These are phyloP conservation scores for Aspergillus candidus DNA, from an alignment of 2,329 filamentous ascomycete species.

Conservation along the genomic window DNA sequence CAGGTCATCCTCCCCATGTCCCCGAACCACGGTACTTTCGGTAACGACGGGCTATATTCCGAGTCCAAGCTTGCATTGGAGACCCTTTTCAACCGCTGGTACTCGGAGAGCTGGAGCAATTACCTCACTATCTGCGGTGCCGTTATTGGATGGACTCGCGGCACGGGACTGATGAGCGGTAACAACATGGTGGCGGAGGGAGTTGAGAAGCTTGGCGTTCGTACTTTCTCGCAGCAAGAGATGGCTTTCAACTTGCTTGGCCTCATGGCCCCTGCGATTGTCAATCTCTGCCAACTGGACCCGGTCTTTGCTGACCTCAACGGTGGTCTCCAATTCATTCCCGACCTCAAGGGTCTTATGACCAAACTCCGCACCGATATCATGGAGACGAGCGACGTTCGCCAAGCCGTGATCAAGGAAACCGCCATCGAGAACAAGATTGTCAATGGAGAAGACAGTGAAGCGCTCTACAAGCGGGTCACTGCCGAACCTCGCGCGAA, in stretches of 20 bases:
- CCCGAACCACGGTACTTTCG: slow-evolving; percentile 97
- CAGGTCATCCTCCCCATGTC: slow-evolving; percentile 95
- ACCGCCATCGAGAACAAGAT: slow-evolving; percentile 95
- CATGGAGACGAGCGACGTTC: slow-evolving; percentile 89
- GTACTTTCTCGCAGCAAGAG: slow-evolving; percentile 97
- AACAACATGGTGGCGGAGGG: slow-evolving; percentile 98
- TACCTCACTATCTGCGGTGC: slow-evolving; percentile 98
- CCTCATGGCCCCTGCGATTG: slow-evolving; percentile 88
- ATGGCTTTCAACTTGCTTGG: slow-evolving; percentile 99
- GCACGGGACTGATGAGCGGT: slow-evolving; percentile 93
- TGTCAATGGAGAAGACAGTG: slow-evolving; percentile 87
- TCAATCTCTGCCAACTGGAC: slow-evolving; percentile 90
- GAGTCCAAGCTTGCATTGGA: slow-evolving; percentile 96
- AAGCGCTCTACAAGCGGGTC: slow-evolving; percentile 91
- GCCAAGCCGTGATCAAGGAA: slow-evolving; percentile 90
- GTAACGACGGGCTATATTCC: slow-evolving; percentile 94
- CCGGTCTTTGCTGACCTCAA: slow-evolving; percentile 97
- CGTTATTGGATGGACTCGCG: slow-evolving; percentile 98
- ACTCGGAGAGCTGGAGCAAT: slow-evolving; percentile 93
- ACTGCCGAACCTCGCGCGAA: slow-evolving; percentile 90
- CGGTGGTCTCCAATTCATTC: slow-evolving; percentile 94
- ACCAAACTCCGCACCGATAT: slow-evolving; percentile 88
- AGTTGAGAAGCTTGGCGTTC: slow-evolving; percentile 91
- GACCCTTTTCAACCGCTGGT: slow-evolving; percentile 97
- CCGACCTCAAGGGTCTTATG: slow-evolving; percentile 91